phyloP scores from a whole-genome alignment of 1,284 basidiomycete species.

The Puccinia hordei region DNA sequence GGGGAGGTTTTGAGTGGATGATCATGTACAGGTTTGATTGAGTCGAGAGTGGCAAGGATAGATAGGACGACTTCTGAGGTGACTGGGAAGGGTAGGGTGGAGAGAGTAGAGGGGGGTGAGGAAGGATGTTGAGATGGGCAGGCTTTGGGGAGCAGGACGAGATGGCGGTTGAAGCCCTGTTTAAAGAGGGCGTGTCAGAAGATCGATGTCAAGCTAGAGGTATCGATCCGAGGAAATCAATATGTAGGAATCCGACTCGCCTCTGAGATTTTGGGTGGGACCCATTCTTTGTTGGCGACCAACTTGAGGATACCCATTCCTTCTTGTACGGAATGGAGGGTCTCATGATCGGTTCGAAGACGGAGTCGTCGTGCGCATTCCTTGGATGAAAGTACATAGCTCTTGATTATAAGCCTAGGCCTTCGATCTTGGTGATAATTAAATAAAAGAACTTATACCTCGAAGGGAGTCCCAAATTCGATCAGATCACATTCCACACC shows the following conservation, averaged over 20 bases:
- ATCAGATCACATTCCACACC: conserved; percentile 7
- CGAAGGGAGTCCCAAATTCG: conserved; percentile 8
- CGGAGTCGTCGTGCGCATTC: conserved; percentile 13
- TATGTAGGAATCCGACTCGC: neutral
- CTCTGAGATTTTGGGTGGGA: conserved; percentile 8
- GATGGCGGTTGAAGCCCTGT: no score
- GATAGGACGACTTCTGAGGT: neutral
- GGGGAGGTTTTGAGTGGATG: neutral
- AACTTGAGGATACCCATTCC: conserved; percentile 1
- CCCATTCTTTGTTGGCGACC: neutral
- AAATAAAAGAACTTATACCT: neutral
- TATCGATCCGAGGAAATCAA: no score
- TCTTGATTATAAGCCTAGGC: neutral
- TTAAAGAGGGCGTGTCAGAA: no score
- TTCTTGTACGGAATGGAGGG: neutral
- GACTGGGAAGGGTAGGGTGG: neutral
- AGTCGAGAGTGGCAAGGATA: neutral
- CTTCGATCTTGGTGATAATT: neutral
- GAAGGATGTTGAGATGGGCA: no score
- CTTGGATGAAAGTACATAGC: neutral
- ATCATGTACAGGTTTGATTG: neutral
- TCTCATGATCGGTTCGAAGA: neutral
- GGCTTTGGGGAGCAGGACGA: no score
- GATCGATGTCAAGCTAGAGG: neutral
- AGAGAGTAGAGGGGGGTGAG: no score